These are phyloP conservation scores for Hyphopichia khmerensis DNA, from an alignment of 1,139 yeast genomes.

Conservation along the genomic window DNA sequence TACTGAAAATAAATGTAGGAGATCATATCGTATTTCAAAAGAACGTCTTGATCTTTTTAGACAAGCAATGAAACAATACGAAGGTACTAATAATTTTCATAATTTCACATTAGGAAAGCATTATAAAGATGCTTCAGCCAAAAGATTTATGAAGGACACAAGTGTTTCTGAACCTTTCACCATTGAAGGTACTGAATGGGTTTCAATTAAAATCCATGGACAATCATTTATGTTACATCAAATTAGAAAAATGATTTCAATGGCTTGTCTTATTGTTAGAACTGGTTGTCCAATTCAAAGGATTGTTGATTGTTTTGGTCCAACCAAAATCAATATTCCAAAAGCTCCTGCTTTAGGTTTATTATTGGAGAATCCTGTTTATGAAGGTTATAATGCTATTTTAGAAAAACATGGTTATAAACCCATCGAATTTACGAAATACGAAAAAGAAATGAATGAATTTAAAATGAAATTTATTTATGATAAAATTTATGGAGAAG, in stretches of 20 bases:
- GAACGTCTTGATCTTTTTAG: conserved; percentile 65
- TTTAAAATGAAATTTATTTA: conserved; percentile 89
- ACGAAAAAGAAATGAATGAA: conserved; percentile 67
- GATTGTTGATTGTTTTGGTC: conserved; percentile 75
- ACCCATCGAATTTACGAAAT: conserved; percentile 67
- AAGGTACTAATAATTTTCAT: conserved; percentile 93
- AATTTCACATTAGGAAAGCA: conserved; percentile 89
- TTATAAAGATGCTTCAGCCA: conserved; percentile 83
- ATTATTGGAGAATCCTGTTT: conserved; percentile 86
- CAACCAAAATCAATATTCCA: conserved; percentile 80
- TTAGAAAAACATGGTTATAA: conserved; percentile 79
- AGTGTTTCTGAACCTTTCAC: conserved; percentile 88
- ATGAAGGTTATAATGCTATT: conserved; percentile 76
- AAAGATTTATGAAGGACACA: conserved; percentile 76
- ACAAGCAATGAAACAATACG: conserved; percentile 66
- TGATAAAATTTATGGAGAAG: conserved; percentile 89
- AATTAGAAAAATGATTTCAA: conserved; percentile 96
- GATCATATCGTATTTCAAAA: conserved; percentile 63
- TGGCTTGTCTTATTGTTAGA: conserved; percentile 85
- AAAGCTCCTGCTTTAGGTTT: conserved; percentile 97
- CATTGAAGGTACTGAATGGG: conserved; percentile 94
- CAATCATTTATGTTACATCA: conserved; percentile 98
- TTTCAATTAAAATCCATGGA: conserved; percentile 93
- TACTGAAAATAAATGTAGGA: conserved; percentile 67
- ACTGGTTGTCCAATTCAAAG: conserved; percentile 80